Evolutionary conservation across 148 eudicot genomes (phyloP).

Genomic region (Chenopodium album): DNA sequence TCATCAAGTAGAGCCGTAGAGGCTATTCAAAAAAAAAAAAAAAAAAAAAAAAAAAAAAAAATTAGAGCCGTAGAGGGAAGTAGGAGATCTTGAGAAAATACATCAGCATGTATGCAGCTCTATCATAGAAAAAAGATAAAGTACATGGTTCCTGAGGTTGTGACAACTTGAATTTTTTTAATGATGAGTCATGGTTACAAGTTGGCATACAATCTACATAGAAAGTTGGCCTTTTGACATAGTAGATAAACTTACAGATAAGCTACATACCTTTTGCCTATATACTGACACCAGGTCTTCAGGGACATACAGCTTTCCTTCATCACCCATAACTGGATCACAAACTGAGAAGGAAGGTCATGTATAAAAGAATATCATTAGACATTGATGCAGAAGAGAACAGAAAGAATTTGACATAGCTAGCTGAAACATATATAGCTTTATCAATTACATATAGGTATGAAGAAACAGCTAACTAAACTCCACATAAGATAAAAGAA

Average conservation of each 20-base stretch:
- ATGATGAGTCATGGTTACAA: background rate
- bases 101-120: background rate
- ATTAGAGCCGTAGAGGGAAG: background rate
- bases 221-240: background rate
- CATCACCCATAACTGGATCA: conserved; percentile 99
- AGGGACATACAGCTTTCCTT: conserved; percentile 97
- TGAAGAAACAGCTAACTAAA: background rate
- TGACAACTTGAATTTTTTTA: background rate
- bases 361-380: conserved; percentile 4
- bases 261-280: conserved; percentile 68
- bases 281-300: conserved; percentile 83
- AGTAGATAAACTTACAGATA: conserved; percentile 3
- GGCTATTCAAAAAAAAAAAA: too few relatives aligned
- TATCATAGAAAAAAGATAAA: background rate
- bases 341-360: conserved; percentile 53
- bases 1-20: background rate
- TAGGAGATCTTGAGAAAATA: background rate
- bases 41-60: too few relatives aligned
- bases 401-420: background rate
- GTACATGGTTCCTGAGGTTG: background rate
- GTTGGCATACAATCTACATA: background rate
- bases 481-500: background rate
- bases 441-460: background rate
- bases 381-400: background rate
- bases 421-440: background rate